A percentile compares a stretch with the other conserved stretches of the same genome.
These are phyloP conservation scores for Aspergillus neotritici DNA, from an alignment of 2,329 filamentous ascomycete genomes.

Conservation along the genomic window DNA sequence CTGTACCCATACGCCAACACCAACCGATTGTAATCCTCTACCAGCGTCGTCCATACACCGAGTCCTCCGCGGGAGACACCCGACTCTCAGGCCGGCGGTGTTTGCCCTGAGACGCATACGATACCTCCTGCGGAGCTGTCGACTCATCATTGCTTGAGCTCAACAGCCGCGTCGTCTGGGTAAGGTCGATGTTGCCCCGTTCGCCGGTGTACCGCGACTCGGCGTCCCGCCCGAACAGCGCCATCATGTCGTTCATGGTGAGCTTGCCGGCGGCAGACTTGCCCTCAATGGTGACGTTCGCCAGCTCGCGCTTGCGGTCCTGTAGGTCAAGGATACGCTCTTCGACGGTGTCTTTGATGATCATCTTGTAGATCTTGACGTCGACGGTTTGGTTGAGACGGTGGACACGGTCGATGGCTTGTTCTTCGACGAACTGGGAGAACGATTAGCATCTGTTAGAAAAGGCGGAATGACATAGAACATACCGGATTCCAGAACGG, in stretches of 20 bases:
- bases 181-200: constrained; percentile 36
- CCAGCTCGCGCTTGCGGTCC: constrained; percentile 85
- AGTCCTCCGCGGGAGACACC: constrained; percentile 30
- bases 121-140: constrained; percentile 1
- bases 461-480: constrained; percentile 17
- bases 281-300: constrained; percentile 84
- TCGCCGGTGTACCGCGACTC: constrained; percentile 43
- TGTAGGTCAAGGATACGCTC: constrained; percentile 92
- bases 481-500: constrained; percentile 95
- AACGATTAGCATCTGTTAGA: constrained; percentile 10
- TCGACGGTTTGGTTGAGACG: constrained; percentile 95
- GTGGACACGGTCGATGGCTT: constrained; percentile 96
- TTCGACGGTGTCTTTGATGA: constrained; percentile 79
- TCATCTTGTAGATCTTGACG: constrained; percentile 92
- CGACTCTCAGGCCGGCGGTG: constrained; percentile 15
- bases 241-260: constrained; percentile 86
- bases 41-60: constrained; percentile 41
- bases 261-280: constrained; percentile 73
- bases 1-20: no score
- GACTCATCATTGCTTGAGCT: constrained; percentile 20
- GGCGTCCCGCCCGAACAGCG: constrained; percentile 72
- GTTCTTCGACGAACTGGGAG: constrained; percentile 87
- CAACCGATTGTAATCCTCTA: constrained; percentile 7
- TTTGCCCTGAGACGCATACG: constrained; percentile 15
- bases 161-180: constrained; percentile 29